Percentiles rank a stretch among this genome's conserved stretches.
phyloP scores from a whole-genome alignment of 1,284 basidiomycete genomes.

The Mixia osmundae region DNA sequence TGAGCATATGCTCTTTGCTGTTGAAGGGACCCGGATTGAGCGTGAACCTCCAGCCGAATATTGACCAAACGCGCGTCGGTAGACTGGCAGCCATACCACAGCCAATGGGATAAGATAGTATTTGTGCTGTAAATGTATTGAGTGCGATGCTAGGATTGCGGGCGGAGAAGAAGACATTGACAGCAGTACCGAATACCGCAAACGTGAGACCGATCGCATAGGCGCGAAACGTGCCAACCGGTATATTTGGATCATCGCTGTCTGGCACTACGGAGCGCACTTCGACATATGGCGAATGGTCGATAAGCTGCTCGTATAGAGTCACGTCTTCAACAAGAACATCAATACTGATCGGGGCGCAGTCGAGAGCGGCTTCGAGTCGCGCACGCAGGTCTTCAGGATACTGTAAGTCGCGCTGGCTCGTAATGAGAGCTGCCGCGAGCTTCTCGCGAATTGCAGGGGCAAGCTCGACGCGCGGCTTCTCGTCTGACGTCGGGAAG shows the following conservation, averaged over 20 bases:
- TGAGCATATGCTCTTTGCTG: slow-evolving; percentile 17
- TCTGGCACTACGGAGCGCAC: slow-evolving; percentile 87
- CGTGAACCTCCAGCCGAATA: slow-evolving; percentile 8
- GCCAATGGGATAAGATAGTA: slow-evolving; percentile 22
- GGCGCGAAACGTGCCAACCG: slow-evolving; percentile 25
- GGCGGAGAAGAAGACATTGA: slow-evolving; percentile 21
- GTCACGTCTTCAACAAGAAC: no score
- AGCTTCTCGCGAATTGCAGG: no score
- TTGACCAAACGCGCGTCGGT: slow-evolving; percentile 15
- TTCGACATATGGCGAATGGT: slow-evolving; percentile 27
- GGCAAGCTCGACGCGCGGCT: no score
- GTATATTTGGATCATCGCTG: slow-evolving; percentile 83
- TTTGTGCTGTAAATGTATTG: slow-evolving; percentile 19
- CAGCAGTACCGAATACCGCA: slow-evolving; percentile 17
- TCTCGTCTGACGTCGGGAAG: no score
- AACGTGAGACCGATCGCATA: slow-evolving; percentile 20
- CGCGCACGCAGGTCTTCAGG: no score
- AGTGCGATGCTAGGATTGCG: slow-evolving; percentile 21
- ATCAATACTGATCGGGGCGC: no score
- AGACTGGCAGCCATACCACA: slow-evolving; percentile 19
- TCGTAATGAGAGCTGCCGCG: no score
- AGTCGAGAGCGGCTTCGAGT: no score
- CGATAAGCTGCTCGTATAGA: no score
- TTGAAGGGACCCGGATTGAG: slow-evolving; percentile 18
- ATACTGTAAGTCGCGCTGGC: no score